Base-by-base conservation (phyloP, 805 yeast species). In the Kuraishia capsulata region DNA sequence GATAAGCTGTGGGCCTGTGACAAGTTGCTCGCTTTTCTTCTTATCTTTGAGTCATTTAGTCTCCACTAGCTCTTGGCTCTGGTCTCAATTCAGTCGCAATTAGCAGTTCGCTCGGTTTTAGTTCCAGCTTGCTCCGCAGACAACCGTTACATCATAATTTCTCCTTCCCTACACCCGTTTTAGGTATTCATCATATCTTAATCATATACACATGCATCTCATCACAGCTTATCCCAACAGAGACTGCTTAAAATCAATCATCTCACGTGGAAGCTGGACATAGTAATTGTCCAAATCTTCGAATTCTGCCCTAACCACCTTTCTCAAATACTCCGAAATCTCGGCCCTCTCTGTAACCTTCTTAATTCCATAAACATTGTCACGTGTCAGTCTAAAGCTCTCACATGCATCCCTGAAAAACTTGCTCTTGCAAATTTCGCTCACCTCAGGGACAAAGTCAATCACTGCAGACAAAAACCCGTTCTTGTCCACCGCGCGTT, bases 341-440 rank as follows among this genome's bases (percentile, higher is more conserved):
- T 49, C 39, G 31, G 39, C 38, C n/a, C 44, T 23, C 21, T 47
- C 42, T 11, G 39, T 34, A 16, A 53, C 46, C 40, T 56, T 56
- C 41, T 56, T 49, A 25, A 61, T 48, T 1, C 64, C 64, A 44
- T 60, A 59, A 20, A 60, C 48, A 41, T 58, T 61, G 39, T 60
- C 64, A 25, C 39, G 50, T 16, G 53, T 38, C 33, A 61, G 43
- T 42, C 64, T 50, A 43, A 55, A 61, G 37, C 57, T 54, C 45
- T 61, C 63, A 37, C 59, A 47, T 3, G 54, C 47, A 25, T 37
- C 29, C 36, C 51, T 57, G 47, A 56, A 59, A 21, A 57, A 47
- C 5, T 42, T 36, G 4, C 56, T 44, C n/a, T 41, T 40, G 39
- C 21, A 60, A 28, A 3, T 40, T 26, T 4, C 31, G 11, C 40